Evolutionary conservation across 306 rosid genomes (phyloP).

Genomic region (Sechiopsis laciniata): DNA sequence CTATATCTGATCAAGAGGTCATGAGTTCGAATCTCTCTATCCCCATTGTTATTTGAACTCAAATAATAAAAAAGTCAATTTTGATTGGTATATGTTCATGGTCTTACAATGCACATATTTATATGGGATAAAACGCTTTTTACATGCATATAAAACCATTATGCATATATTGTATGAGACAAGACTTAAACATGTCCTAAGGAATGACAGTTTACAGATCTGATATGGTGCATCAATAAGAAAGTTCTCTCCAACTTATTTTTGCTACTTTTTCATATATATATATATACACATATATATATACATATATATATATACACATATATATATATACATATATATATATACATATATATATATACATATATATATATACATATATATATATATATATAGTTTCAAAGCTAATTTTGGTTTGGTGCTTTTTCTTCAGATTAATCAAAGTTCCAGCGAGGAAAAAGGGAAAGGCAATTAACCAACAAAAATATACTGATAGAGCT

Average conservation of each 20-base stretch:
- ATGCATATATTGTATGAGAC: background rate
- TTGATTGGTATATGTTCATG: no score
- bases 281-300: background rate
- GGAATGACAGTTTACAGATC: background rate
- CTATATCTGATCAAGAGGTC: background rate
- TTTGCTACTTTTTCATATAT: background rate
- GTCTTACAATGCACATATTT: no score
- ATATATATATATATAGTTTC: background rate
- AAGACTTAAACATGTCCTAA: background rate
- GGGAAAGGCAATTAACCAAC: slow-evolving; percentile 9
- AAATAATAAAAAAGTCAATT: no score
- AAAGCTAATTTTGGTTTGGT: background rate
- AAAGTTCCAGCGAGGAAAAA: slow-evolving; percentile 5
- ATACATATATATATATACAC: background rate
- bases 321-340: background rate
- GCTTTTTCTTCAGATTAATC: background rate
- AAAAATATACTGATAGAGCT: slow-evolving; percentile 4
- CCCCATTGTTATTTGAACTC: no score
- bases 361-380: background rate
- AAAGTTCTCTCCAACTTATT: background rate
- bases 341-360: background rate
- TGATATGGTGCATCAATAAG: background rate
- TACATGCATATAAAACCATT: background rate
- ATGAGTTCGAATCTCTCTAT: no score
- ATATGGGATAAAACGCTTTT: background rate